These are phyloP conservation scores for Dovyalis caffra DNA, from an alignment of 345 rosid genomes.

Conservation along the genomic window DNA sequence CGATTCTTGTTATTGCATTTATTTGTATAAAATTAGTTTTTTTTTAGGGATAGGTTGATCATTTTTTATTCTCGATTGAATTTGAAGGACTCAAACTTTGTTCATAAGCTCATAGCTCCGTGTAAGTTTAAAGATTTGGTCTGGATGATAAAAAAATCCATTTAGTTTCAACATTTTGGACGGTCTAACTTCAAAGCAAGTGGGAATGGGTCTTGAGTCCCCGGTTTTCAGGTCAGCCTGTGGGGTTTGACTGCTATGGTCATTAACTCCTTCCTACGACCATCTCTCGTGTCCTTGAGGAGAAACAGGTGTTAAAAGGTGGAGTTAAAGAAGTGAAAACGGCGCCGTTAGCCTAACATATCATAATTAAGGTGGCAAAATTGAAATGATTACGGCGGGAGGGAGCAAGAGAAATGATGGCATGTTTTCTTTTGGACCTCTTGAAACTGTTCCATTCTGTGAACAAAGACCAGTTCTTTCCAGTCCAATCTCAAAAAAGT, in stretches of 20 bases:
- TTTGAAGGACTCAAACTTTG: too few relatives aligned
- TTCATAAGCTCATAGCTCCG: too few relatives aligned
- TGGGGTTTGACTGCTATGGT: too few relatives aligned
- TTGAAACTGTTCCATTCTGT: slow-evolving; percentile 15
- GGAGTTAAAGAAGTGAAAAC: not conserved
- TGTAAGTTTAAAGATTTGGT: too few relatives aligned
- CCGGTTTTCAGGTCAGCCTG: not conserved
- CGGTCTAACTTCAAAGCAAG: too few relatives aligned
- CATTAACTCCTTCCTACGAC: not conserved
- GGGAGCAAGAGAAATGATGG: slow-evolving; percentile 29
- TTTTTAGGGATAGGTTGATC: too few relatives aligned
- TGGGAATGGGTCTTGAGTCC: too few relatives aligned
- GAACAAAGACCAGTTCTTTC: slow-evolving; percentile 28
- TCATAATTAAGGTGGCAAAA: slow-evolving; percentile 7
- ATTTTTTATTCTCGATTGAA: too few relatives aligned
- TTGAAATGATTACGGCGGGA: slow-evolving; percentile 42
- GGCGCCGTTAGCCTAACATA: slow-evolving; percentile 11
- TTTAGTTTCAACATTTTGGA: not conserved
- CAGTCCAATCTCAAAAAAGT: not conserved
- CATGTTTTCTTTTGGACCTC: not conserved
- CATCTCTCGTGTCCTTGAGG: not conserved
- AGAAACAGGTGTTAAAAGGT: not conserved
- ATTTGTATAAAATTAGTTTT: too few relatives aligned
- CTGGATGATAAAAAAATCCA: too few relatives aligned
- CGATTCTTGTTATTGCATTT: too few relatives aligned